phyloP scores from a whole-genome alignment of 225 moss, liverwort and hornwort species.

The Straminergon stramineum region DNA sequence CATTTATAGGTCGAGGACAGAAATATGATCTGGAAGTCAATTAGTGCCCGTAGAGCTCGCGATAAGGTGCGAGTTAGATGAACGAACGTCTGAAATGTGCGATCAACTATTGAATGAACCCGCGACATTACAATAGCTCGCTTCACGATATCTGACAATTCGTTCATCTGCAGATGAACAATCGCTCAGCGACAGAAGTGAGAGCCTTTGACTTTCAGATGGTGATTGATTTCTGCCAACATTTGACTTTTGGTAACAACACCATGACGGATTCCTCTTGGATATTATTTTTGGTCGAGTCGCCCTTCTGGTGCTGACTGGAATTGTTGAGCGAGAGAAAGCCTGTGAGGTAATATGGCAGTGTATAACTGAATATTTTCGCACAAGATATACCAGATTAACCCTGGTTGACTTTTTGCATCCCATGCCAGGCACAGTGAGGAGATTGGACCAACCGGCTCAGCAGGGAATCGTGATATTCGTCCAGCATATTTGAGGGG shows the following conservation, averaged over 20 bases:
- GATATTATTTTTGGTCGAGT: not conserved
- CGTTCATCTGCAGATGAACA: not conserved
- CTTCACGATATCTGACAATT: not conserved
- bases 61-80: not conserved
- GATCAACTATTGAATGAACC: too few species aligned
- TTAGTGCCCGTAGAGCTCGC: not conserved
- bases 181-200: too few species aligned
- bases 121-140: too few species aligned
- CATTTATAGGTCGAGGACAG: not conserved
- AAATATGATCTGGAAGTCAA: not conserved
- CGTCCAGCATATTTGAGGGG: not conserved
- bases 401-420: not conserved
- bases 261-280: not conserved
- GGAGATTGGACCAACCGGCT: not conserved
- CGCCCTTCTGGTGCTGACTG: not conserved
- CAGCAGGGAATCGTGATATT: too few species aligned
- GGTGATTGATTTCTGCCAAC: not conserved
- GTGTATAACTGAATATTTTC: too few species aligned
- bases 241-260: not conserved
- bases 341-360: too few species aligned
- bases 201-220: not conserved
- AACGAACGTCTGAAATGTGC: not conserved
- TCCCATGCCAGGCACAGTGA: too few species aligned
- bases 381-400: not conserved
- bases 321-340: too few species aligned